Conservation (phyloP, 768 basidiomycete species). For the Pisolithus sp. region DNA sequence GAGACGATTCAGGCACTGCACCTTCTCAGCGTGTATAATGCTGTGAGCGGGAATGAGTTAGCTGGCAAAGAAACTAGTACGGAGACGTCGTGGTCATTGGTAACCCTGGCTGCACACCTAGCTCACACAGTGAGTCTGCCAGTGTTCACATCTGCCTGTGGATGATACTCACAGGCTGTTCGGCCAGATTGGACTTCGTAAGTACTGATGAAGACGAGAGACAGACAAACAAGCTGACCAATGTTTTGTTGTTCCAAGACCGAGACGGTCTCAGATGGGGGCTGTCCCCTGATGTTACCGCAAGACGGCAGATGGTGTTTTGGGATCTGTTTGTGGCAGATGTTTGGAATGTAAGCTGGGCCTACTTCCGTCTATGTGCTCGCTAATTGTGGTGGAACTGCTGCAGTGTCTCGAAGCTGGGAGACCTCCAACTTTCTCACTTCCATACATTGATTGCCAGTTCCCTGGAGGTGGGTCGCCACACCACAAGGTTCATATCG, state of each 20-base stretch:
- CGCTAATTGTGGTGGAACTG: constrained; percentile 7
- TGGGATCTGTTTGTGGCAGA: constrained; percentile 77
- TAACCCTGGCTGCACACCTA: constrained; percentile 59
- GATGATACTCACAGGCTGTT: constrained; percentile 11
- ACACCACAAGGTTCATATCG: constrained; percentile 14
- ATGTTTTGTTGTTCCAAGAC: constrained; percentile 28
- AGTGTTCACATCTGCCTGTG: constrained; percentile 2
- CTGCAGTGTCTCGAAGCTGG: constrained; percentile 61
- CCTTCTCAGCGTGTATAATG: constrained; percentile 62
- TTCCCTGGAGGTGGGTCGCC: constrained; percentile 37
- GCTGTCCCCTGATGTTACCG: constrained; percentile 54
- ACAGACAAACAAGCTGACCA: constrained; percentile 6
- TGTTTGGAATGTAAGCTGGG: constrained; percentile 47
- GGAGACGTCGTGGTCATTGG: constrained; percentile 66
- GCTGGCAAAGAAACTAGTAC: constrained; percentile 54
- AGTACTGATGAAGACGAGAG: constrained; percentile 25
- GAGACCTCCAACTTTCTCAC: constrained; percentile 61
- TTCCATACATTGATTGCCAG: constrained; percentile 61
- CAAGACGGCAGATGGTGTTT: constrained; percentile 61
- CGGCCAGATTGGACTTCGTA: constrained; percentile 61
- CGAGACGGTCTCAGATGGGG: constrained; percentile 63
- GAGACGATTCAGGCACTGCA: constrained; percentile 67
- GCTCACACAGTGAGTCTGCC: constrained; percentile 50
- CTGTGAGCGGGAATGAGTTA: constrained; percentile 60
- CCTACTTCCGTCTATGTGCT: background rate